phyloP scores from a whole-genome alignment of 768 basidiomycete genomes.

The Astraeus odoratus region DNA sequence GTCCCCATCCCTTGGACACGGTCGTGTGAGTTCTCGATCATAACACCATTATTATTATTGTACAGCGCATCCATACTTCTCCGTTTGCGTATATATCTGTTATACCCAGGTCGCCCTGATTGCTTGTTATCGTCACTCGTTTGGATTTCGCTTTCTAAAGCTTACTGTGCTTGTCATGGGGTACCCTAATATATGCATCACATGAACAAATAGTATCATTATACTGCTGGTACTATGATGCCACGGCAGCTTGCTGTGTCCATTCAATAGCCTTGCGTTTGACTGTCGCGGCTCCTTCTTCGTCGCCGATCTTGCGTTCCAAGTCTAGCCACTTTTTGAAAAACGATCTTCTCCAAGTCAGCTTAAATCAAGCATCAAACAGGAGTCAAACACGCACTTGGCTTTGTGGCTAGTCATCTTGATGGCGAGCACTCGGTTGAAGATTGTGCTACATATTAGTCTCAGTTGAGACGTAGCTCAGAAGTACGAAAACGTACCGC shows the following conservation, averaged over 20 bases:
- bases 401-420: conserved; percentile 96
- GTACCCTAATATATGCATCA: conserved; percentile 29
- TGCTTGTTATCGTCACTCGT: conserved; percentile 47
- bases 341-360: conserved; percentile 51
- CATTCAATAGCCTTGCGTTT: conserved; percentile 91
- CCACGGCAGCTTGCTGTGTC: conserved; percentile 55
- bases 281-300: conserved; percentile 69
- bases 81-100: conserved; percentile 28
- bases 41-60: conserved; percentile 22
- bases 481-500: conserved; percentile 39
- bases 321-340: conserved; percentile 98
- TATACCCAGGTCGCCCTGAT: conserved; percentile 30
- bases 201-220: conserved; percentile 28
- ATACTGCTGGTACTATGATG: conserved; percentile 9
- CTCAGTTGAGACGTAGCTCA: background rate
- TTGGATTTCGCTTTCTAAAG: conserved; percentile 43
- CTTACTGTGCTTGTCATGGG: conserved; percentile 27
- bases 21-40: conserved; percentile 55
- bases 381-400: conserved; percentile 55
- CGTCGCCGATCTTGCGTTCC: conserved; percentile 82
- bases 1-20: conserved; percentile 43
- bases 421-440: conserved; percentile 71
- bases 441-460: conserved; percentile 75
- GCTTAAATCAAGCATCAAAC: conserved; percentile 7
- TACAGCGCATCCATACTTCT: conserved; percentile 12